These are phyloP conservation scores for Yamadazyma triangularis DNA, from an alignment of 1,139 yeast genomes.

Conservation along the genomic window DNA sequence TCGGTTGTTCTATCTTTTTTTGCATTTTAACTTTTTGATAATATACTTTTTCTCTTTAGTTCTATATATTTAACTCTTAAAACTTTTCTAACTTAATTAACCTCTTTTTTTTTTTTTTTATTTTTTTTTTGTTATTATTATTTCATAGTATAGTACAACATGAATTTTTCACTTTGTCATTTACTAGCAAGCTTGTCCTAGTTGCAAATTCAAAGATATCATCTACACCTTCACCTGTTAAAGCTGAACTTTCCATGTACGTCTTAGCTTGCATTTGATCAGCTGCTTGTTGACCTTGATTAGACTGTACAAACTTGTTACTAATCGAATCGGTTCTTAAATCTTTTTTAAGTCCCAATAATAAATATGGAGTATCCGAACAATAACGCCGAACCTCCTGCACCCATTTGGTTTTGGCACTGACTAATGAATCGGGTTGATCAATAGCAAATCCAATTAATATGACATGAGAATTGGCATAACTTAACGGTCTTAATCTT, in stretches of 20 bases:
- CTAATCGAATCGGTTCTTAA: slow-evolving; percentile 36
- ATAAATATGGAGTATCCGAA: slow-evolving; percentile 59
- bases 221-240: slow-evolving; percentile 80
- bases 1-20: no score
- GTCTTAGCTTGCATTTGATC: slow-evolving; percentile 63
- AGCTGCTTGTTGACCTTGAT: slow-evolving; percentile 58
- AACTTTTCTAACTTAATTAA: no score
- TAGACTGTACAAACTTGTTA: slow-evolving; percentile 44
- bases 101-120: no score
- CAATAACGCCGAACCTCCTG: slow-evolving; percentile 65
- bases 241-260: slow-evolving; percentile 70
- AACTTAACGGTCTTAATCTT: slow-evolving; percentile 75
- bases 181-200: slow-evolving; percentile 53
- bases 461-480: slow-evolving; percentile 70
- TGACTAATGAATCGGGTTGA: slow-evolving; percentile 63
- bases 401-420: slow-evolving; percentile 71
- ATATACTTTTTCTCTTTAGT: no score
- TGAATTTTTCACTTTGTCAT: slow-evolving; percentile 22
- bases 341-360: slow-evolving; percentile 72
- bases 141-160: slow-evolving; percentile 38
- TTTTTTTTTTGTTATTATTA: no score
- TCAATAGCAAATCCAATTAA: slow-evolving; percentile 70
- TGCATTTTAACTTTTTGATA: no score
- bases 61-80: no score
- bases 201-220: slow-evolving; percentile 77